phyloP scores from a whole-genome alignment of 352 stramenopile genomes.

The Globisporangium emineosum region DNA sequence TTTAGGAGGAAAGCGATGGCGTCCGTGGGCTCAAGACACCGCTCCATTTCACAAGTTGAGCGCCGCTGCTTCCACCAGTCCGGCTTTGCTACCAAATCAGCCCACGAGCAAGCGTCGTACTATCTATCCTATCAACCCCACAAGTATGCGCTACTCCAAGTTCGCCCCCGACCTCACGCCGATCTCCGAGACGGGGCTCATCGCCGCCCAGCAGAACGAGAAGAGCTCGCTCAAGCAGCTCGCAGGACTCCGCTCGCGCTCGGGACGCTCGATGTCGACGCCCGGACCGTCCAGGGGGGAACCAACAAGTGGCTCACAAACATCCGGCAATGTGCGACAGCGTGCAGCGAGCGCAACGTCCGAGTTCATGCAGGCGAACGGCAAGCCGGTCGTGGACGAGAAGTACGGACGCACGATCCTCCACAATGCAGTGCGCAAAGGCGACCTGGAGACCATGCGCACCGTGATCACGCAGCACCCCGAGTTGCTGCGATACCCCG shows the following conservation, averaged over 20 bases:
- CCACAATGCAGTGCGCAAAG: conserved; percentile 51
- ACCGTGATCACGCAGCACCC: conserved; percentile 31
- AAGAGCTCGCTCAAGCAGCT: conserved; percentile 14
- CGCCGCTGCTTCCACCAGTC: not conserved
- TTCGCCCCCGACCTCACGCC: conserved; percentile 50
- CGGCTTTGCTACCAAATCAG: not conserved
- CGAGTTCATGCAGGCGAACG: not conserved
- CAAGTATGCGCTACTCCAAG: conserved; percentile 37
- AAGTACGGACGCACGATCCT: conserved; percentile 49
- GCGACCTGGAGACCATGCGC: conserved; percentile 36
- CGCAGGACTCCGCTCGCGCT: conserved; percentile 13
- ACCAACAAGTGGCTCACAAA: not conserved
- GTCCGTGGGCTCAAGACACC: not conserved
- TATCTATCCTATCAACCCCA: not conserved
- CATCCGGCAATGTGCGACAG: conserved; percentile 4
- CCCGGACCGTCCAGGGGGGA: conserved; percentile 1
- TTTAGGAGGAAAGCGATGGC: not conserved
- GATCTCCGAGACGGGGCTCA: conserved; percentile 57
- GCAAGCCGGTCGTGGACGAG: conserved; percentile 17
- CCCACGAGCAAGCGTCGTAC: conserved; percentile 3
- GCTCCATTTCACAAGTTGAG: not conserved
- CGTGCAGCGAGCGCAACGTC: conserved; percentile 5
- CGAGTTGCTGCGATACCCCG: conserved; percentile 30
- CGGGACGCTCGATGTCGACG: conserved; percentile 11
- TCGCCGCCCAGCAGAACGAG: conserved; percentile 21